These are phyloP conservation scores for Trichosporon faecale DNA, from an alignment of 1,284 basidiomycete species.

Conservation along the genomic window DNA sequence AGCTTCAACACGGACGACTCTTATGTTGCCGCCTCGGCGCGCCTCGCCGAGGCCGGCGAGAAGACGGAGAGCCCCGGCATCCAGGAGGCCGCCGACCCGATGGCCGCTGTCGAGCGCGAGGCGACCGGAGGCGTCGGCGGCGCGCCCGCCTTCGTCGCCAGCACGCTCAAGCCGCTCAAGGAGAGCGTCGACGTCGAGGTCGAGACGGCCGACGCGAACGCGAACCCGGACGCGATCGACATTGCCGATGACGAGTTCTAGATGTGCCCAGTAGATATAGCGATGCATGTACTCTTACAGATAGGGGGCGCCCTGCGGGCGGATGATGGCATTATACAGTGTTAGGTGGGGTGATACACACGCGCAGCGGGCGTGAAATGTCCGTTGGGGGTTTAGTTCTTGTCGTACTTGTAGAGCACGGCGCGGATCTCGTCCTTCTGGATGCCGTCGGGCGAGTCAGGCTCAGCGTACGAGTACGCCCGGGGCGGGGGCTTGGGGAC, in stretches of 20 bases:
- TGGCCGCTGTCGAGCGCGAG: constrained; percentile 57
- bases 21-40: constrained; percentile 67
- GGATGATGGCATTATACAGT: constrained; percentile 6
- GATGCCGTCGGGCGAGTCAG: neutral
- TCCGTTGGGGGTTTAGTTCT: neutral
- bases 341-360: neutral
- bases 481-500: neutral
- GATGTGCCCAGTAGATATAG: neutral
- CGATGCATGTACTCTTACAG: constrained; percentile 13
- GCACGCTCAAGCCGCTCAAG: constrained; percentile 49
- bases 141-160: constrained; percentile 64
- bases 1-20: constrained; percentile 92
- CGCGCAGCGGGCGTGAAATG: neutral
- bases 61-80: neutral
- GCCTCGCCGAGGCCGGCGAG: constrained; percentile 1
- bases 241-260: constrained; percentile 50
- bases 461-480: neutral
- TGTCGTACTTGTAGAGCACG: constrained; percentile 2
- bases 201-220: constrained; percentile 25
- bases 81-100: constrained; percentile 58
- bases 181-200: constrained; percentile 33
- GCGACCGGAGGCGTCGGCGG: constrained; percentile 48
- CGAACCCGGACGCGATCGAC: constrained; percentile 51
- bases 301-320: neutral
- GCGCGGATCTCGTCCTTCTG: constrained; percentile 8